Evolutionary conservation across 768 basidiomycete genomes (phyloP).

Genomic region (Hypsizygus marmoreus): DNA sequence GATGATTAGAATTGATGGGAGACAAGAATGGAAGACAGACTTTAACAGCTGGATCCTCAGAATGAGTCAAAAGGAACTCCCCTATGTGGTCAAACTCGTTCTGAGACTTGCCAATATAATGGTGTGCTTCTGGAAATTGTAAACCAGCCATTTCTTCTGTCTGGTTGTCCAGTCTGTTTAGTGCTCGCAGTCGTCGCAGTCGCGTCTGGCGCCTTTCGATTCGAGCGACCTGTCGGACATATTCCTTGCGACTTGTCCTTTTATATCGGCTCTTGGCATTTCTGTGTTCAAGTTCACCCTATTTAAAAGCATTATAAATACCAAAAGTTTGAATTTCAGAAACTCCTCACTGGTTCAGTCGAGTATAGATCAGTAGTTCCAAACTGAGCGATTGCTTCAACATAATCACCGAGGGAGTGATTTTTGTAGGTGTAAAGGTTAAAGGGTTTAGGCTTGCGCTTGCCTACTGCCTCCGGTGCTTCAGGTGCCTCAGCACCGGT

Average conservation of each 20-base stretch:
- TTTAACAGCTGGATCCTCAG: not conserved
- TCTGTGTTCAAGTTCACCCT: conserved; percentile 12
- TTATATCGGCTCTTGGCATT: conserved; percentile 12
- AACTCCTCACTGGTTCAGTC: conserved; percentile 29
- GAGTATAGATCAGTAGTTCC: conserved; percentile 37
- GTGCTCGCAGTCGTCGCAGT: too few species aligned
- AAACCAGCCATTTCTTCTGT: too few species aligned
- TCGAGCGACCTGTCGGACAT: conserved; percentile 11
- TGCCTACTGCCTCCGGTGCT: too few species aligned
- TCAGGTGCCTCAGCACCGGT: too few species aligned
- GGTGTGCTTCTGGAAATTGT: not conserved
- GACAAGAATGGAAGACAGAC: not conserved
- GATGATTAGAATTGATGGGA: not conserved
- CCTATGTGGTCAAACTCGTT: not conserved
- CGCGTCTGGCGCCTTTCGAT: conserved; percentile 12
- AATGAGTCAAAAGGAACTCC: not conserved
- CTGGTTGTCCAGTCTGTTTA: too few species aligned
- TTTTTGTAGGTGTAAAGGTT: conserved; percentile 28
- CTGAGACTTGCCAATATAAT: not conserved
- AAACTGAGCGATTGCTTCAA: conserved; percentile 16
- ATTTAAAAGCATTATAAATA: not conserved
- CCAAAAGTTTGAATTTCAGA: not conserved
- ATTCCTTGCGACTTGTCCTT: conserved; percentile 7
- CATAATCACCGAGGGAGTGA: conserved; percentile 31
- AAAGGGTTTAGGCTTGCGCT: conserved; percentile 1